phyloP scores from a whole-genome alignment of 805 yeast species.

The Candida orba region DNA sequence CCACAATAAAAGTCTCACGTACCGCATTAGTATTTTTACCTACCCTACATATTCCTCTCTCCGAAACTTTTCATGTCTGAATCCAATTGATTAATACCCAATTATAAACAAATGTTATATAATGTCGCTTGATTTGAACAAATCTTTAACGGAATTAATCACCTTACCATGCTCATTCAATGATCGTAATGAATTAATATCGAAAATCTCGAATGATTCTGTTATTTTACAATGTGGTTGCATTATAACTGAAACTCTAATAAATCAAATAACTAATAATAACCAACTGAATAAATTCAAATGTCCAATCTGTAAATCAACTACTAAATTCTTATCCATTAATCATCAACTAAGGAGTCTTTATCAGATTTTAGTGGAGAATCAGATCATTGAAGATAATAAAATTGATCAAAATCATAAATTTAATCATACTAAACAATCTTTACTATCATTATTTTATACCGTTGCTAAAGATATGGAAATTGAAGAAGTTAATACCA shows the following conservation, averaged over 20 bases:
- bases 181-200: slow-evolving; percentile 3
- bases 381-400: neutral
- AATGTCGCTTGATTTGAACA: no score
- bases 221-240: slow-evolving; percentile 35
- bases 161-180: slow-evolving; percentile 12
- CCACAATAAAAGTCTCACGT: no score
- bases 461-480: slow-evolving; percentile 21
- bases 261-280: slow-evolving; percentile 14
- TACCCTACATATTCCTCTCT: no score
- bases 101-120: no score
- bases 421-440: slow-evolving; percentile 18
- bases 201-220: slow-evolving; percentile 15
- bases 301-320: slow-evolving; percentile 17
- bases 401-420: neutral
- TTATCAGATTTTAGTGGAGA: slow-evolving; percentile 5
- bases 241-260: slow-evolving; percentile 28
- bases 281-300: slow-evolving; percentile 9
- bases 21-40: no score
- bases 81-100: no score
- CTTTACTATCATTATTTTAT: slow-evolving; percentile 28
- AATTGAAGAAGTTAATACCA: slow-evolving; percentile 1
- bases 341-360: slow-evolving; percentile 13
- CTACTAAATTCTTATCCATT: slow-evolving; percentile 5
- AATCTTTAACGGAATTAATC: slow-evolving; percentile 4
- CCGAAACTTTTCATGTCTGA: no score